phyloP scores from a whole-genome alignment of 2,329 filamentous ascomycete species.

The Xylariaceae sp. region DNA sequence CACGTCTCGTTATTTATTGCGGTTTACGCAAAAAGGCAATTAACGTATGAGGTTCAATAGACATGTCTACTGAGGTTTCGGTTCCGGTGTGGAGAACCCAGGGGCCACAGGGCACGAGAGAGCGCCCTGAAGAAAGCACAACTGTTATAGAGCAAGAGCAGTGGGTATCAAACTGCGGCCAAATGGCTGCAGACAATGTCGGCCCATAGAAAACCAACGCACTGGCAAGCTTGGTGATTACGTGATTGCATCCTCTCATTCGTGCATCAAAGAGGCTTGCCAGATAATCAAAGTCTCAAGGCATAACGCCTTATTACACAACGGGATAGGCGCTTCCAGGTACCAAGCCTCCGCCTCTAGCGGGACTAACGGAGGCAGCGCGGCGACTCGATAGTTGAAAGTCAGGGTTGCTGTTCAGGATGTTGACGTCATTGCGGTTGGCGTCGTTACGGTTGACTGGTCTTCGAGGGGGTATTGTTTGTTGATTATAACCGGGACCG shows the following conservation, averaged over 20 bases:
- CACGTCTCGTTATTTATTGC: constrained; percentile 1
- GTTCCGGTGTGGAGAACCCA: constrained; percentile 6
- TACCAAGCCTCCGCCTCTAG: constrained; percentile 40
- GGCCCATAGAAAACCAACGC: background rate
- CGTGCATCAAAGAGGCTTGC: background rate
- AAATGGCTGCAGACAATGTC: background rate
- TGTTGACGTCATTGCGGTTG: constrained; percentile 61
- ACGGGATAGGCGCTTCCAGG: constrained; percentile 51
- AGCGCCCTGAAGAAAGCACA: constrained; percentile 2
- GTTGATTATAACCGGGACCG: constrained; percentile 40
- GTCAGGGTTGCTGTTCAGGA: constrained; percentile 77
- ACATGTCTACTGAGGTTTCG: constrained; percentile 6
- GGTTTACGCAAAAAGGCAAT: constrained; percentile 1
- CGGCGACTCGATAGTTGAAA: constrained; percentile 62
- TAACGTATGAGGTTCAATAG: constrained; percentile 1
- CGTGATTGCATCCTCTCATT: background rate
- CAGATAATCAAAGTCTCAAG: background rate
- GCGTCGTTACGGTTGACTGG: constrained; percentile 52
- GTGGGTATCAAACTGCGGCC: background rate
- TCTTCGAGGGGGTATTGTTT: constrained; percentile 37
- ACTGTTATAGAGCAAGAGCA: background rate
- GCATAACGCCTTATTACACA: constrained; percentile 17
- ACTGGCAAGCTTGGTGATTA: background rate
- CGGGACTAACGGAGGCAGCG: constrained; percentile 21
- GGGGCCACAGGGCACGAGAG: constrained; percentile 6